Evolutionary conservation across 352 stramenopile genomes (phyloP), one percentile per base, ranked within the genome.

Genomic region (Globisporangium emineosum): DNA sequence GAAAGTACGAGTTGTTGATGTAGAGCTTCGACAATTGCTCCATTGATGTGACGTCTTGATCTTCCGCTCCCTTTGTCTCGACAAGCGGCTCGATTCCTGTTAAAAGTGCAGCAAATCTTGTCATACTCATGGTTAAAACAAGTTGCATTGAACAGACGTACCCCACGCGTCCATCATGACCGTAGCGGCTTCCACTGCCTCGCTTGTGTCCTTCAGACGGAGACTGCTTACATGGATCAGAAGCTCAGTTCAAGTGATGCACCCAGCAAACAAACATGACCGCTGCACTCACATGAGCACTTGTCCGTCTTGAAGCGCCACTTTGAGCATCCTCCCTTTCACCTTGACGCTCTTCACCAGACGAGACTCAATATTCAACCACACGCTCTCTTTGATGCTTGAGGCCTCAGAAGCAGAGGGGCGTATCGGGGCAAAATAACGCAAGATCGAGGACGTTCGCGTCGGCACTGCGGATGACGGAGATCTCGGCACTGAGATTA

Each of bases 131-230:
- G 17, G 40, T 17, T 56, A n/a, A n/a, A n/a, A n/a, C n/a, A n/a
- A n/a, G 1, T 1, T 53, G 5, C 17, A 42, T 0, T 19, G 35
- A 12, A 40, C 19, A 21, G 23, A 54, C 68, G 33, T 53, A 83
- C 77, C 75, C 77, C 77, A 86, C 3, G 37, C 70, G 13, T 81
- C 55, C 75, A 86, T 79, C 68, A 86, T 83, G 1, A 19, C 23
- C 21, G 72, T 64, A 19, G 75, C 77, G 45, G 65, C 74, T 35
- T 63, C 64, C 8, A 83, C 56, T 12, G 68, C 64, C 30, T 75
- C 64, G 2, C 71, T 55, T 17, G 63, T 25, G 13, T 72, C 52
- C 21, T 33, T 62, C 21, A 76, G n/a, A 23, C 75, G 67, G 25
- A 86, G 51, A 13, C 77, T 86, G 51, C 30, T 25, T 15, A 40